Base-by-base conservation (phyloP, 768 basidiomycete species). In the Dendrothele bispora region DNA sequence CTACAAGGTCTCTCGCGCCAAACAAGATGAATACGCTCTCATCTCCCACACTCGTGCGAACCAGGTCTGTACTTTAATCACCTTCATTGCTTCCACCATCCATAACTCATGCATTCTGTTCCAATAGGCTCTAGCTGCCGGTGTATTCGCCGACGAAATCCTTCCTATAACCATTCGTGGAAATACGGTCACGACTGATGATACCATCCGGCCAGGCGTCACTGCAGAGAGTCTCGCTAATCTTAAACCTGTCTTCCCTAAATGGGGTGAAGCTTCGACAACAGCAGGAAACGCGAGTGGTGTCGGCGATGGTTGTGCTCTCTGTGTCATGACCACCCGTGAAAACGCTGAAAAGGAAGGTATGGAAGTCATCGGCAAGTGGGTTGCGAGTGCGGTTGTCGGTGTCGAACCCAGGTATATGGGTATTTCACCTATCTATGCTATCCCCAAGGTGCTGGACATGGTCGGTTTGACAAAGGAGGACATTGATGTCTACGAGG, bases 301-400 rank as follows among this genome's bases (percentile, higher is more conserved):
- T 8, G 73, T 98, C 14, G 94, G 95, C 2, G 95, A 99, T 60
- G 95, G 97, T 30, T 95, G 92, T 12, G 94, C 89, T 1, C 62
- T 94, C 11, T 84, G 86, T 46, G 77, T 97, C 39, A 66, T 97
- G 53, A 90, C 89, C 3, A 85, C 89, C n/a, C 74, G 94, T 38
- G 79, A 77, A 48, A 77, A 80, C 39, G 94, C 94, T 2, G 77
- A 86, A 65, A 73, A 75, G 51, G 83, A 91, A 44, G 88, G 86
- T 17, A 77, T 92, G 76, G 74, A 83, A 15, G 79, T 97, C 47
- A 50, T 95, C 17, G 94, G 80, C 17, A 95, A 95, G 68, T 95
- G 83, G 69, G 83, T 92, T 25, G 79, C 82, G 32, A 82, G 80
- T 42, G 71, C 86, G 3, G 82, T 94, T 40, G 86, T 90, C 44